Evolutionary conservation across 2,329 filamentous ascomycete species (phyloP).

Genomic region (Juglanconis juglandina): DNA sequence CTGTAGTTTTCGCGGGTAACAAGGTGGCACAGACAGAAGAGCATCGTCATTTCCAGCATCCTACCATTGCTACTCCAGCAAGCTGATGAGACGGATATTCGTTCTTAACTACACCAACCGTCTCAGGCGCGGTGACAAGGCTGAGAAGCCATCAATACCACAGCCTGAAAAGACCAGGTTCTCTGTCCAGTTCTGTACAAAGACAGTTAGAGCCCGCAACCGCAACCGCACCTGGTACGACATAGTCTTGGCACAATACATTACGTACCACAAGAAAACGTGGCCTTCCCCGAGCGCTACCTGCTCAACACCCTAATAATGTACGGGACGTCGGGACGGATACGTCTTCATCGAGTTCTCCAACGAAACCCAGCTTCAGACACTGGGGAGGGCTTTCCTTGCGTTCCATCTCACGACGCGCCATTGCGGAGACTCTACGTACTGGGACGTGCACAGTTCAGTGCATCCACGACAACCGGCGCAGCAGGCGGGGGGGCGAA

Average conservation of each 20-base stretch:
- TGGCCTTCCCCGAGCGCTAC: background rate
- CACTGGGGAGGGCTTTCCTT: background rate
- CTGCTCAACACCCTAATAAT: background rate
- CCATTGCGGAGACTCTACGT: background rate
- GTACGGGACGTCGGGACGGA: background rate
- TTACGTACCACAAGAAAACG: background rate
- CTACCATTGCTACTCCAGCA: background rate
- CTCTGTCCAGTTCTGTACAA: background rate
- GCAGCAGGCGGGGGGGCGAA: background rate
- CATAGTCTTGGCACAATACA: background rate
- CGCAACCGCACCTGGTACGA: background rate
- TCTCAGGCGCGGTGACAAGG: background rate
- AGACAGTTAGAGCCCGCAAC: background rate
- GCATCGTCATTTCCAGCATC: background rate
- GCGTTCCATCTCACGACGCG: background rate
- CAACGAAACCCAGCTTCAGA: background rate
- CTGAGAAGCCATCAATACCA: background rate
- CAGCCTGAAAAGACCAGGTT: background rate
- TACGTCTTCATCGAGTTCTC: background rate
- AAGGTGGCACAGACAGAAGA: too few relatives aligned
- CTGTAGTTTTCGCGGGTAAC: too few relatives aligned
- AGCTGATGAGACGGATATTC: background rate
- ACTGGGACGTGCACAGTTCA: background rate
- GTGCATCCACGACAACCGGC: background rate
- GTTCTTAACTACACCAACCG: background rate